Percentiles rank a stretch among this genome's conserved stretches.
phyloP scores from a whole-genome alignment of 805 yeast species.

The Pichia deserticola region DNA sequence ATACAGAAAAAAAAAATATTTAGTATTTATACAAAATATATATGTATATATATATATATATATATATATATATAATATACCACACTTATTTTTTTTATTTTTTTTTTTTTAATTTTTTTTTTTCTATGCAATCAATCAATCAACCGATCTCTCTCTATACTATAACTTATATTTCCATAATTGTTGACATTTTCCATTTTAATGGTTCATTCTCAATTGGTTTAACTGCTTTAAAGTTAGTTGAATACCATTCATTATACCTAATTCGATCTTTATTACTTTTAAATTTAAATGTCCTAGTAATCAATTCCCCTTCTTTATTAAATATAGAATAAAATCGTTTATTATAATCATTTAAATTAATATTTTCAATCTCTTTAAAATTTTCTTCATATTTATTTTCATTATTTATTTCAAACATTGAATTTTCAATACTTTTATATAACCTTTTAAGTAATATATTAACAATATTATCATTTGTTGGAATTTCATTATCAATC shows the following conservation, averaged over 20 bases:
- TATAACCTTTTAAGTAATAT: conserved; percentile 39
- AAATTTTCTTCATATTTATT: conserved; percentile 4
- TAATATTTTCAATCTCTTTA: conserved; percentile 8
- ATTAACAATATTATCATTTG: conserved; percentile 34
- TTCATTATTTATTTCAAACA: not conserved
- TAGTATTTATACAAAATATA: no score
- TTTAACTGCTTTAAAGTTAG: no score
- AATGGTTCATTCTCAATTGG: conserved; percentile 16
- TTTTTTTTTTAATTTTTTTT: no score
- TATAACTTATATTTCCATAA: conserved; percentile 3
- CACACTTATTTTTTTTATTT: no score
- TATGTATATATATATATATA: no score
- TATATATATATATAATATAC: no score
- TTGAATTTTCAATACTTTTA: conserved; percentile 32
- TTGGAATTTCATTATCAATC: conserved; percentile 25
- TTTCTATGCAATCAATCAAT: no score
- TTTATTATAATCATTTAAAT: conserved; percentile 22
- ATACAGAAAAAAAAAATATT: not conserved
- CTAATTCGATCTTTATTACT: conserved; percentile 22
- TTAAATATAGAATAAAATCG: conserved; percentile 22
- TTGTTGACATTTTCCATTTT: conserved; percentile 23
- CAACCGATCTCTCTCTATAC: no score
- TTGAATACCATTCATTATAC: conserved; percentile 13
- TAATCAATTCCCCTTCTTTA: conserved; percentile 19
- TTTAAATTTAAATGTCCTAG: conserved; percentile 24